A percentile compares a stretch with the other conserved stretches of the same genome.
Evolutionary conservation across 176 grass and related monocot genomes (phyloP).

Genomic region (Avena insularis): DNA sequence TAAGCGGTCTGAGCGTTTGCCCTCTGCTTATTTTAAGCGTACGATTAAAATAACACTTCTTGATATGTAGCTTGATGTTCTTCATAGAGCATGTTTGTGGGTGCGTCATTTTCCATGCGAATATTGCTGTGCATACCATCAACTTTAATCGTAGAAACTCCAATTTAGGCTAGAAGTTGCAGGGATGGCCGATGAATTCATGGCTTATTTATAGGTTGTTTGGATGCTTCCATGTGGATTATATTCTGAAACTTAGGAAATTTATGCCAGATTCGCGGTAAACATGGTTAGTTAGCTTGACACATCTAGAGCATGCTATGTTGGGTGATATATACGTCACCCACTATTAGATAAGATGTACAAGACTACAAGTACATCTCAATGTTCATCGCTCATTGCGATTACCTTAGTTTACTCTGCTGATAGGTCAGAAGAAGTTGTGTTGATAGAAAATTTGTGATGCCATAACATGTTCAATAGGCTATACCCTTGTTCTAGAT

Average conservation of each 20-base stretch:
- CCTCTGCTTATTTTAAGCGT: too few species aligned
- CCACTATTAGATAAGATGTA: slow-evolving; percentile 16
- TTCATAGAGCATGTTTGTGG: neutral
- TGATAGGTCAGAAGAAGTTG: slow-evolving; percentile 22
- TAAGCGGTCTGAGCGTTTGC: too few species aligned
- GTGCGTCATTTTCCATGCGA: neutral
- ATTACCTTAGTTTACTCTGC: slow-evolving; percentile 9
- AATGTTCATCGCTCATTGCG: neutral
- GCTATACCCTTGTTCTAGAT: slow-evolving; percentile 8
- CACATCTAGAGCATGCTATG: slow-evolving; percentile 33
- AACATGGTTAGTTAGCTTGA: slow-evolving; percentile 14
- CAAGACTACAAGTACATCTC: neutral
- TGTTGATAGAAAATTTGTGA: slow-evolving; percentile 19
- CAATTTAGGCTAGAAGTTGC: neutral
- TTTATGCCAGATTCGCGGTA: neutral
- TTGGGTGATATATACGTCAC: slow-evolving; percentile 11
- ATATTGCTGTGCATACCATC: slow-evolving; percentile 19
- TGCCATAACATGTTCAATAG: neutral
- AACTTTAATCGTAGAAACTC: neutral
- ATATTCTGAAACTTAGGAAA: neutral
- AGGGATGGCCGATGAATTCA: neutral
- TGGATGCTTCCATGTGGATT: neutral
- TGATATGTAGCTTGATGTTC: neutral
- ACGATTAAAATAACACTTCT: too few species aligned
- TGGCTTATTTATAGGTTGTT: neutral